A percentile compares a stretch with the other conserved stretches of the same genome.
Conservation (phyloP, 2,329 filamentous ascomycete species). For the Fusarium sp. region DNA sequence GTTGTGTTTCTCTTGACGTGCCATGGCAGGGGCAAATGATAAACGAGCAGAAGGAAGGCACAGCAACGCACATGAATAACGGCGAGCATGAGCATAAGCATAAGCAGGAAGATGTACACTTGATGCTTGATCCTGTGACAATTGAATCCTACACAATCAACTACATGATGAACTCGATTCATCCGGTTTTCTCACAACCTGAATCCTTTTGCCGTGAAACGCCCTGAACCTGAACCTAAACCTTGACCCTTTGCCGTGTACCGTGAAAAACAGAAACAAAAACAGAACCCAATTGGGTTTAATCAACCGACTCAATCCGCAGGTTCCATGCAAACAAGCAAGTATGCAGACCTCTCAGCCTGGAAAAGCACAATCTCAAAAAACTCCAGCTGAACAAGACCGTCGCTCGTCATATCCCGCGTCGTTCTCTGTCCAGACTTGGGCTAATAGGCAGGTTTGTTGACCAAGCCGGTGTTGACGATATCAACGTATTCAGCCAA, state of each 20-base stretch:
- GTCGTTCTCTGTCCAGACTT: constrained; percentile 6
- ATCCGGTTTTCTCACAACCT: constrained; percentile 41
- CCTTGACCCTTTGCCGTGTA: constrained; percentile 34
- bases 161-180: constrained; percentile 34
- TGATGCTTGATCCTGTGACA: constrained; percentile 9
- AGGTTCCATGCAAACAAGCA: constrained; percentile 27
- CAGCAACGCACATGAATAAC: background rate
- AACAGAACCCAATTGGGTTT: background rate
- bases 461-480: constrained; percentile 5
- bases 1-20: background rate
- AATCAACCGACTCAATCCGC: constrained; percentile 25
- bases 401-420: constrained; percentile 34
- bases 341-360: constrained; percentile 31
- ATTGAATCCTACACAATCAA: constrained; percentile 23
- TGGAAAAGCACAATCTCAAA: constrained; percentile 42
- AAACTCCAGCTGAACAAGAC: constrained; percentile 44
- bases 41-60: background rate
- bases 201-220: constrained; percentile 39
- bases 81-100: background rate
- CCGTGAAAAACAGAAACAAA: constrained; percentile 18
- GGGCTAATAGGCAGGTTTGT: background rate
- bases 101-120: background rate
- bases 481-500: constrained; percentile 1
- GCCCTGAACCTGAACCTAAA: constrained; percentile 34
- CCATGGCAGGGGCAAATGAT: background rate